Conservation (phyloP, 257 asterid species). For the Prunella vulgaris region DNA sequence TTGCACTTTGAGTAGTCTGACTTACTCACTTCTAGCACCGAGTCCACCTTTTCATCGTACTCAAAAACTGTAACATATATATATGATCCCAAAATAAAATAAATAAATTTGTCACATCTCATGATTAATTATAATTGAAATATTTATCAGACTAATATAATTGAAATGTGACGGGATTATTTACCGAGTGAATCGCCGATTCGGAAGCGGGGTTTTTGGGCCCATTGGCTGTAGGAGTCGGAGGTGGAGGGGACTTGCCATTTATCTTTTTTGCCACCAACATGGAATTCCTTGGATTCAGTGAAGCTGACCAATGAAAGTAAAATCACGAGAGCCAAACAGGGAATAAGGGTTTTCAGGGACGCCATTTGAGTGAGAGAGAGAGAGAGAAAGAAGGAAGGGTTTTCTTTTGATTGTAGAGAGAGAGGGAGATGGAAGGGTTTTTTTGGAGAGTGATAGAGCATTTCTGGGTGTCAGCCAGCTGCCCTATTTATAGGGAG, state of each 20-base stretch:
- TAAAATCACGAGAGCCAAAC: conserved; percentile 21
- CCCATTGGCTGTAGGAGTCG: conserved; percentile 47
- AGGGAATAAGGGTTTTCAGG: conserved; percentile 19
- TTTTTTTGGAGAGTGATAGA: not conserved
- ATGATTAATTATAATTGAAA: too few relatives aligned
- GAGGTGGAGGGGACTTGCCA: conserved; percentile 60
- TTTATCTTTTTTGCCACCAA: conserved; percentile 30
- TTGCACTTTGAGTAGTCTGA: conserved; percentile 45
- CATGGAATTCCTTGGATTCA: conserved; percentile 34
- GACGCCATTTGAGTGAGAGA: conserved; percentile 30
- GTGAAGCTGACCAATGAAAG: conserved; percentile 20
- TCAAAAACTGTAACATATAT: conserved; percentile 43
- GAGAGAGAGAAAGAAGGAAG: not conserved
- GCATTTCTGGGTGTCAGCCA: not conserved
- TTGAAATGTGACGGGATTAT: too few relatives aligned
- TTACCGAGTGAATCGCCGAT: conserved; percentile 63
- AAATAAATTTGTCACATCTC: too few relatives aligned
- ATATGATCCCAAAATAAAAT: too few relatives aligned
- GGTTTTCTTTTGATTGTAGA: not conserved
- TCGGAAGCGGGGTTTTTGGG: conserved; percentile 35
- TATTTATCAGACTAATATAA: too few relatives aligned
- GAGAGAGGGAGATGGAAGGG: too few relatives aligned
- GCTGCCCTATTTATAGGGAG: conserved; percentile 21
- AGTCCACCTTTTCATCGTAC: conserved; percentile 47
- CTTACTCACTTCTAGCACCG: conserved; percentile 44